phyloP scores from a whole-genome alignment of 352 stramenopile species.

The Pythium folliculosum region DNA sequence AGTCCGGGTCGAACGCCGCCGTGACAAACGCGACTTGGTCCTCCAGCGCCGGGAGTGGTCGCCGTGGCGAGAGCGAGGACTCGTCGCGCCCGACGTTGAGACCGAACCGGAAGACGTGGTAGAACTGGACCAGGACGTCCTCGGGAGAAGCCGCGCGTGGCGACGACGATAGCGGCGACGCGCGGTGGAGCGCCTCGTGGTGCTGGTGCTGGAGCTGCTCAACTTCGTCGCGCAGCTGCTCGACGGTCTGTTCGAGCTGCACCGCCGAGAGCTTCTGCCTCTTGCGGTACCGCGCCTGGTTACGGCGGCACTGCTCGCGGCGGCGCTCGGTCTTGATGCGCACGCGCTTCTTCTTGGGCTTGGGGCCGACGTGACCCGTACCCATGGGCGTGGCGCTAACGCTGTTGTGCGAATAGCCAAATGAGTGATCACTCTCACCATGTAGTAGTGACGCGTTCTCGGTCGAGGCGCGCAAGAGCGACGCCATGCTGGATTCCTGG shows the following conservation, averaged over 20 bases:
- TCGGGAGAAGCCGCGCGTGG: background rate
- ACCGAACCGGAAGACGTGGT: conserved; percentile 30
- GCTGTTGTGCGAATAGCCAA: too few species aligned
- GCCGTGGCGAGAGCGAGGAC: too few species aligned
- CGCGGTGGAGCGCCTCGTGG: conserved; percentile 4
- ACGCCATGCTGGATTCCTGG: background rate
- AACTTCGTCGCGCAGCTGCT: conserved; percentile 41
- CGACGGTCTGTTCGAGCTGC: conserved; percentile 36
- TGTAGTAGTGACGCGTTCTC: too few species aligned
- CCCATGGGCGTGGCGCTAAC: too few species aligned
- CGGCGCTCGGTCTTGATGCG: conserved; percentile 44
- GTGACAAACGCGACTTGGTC: conserved; percentile 18
- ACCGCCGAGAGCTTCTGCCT: conserved; percentile 43
- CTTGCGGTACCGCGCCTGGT: conserved; percentile 60
- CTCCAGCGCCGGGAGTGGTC: background rate
- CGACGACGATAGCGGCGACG: background rate
- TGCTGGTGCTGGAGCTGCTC: conserved; percentile 27
- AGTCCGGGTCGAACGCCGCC: background rate
- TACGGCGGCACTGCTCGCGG: conserved; percentile 57
- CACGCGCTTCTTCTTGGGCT: conserved; percentile 35
- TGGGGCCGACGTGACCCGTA: background rate
- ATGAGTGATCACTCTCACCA: too few species aligned
- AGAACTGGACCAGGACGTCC: conserved; percentile 27
- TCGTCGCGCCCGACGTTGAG: conserved; percentile 4
- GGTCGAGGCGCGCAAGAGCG: background rate